Conservation (phyloP, 106 monocot genomes). For the Allium cepa region DNA sequence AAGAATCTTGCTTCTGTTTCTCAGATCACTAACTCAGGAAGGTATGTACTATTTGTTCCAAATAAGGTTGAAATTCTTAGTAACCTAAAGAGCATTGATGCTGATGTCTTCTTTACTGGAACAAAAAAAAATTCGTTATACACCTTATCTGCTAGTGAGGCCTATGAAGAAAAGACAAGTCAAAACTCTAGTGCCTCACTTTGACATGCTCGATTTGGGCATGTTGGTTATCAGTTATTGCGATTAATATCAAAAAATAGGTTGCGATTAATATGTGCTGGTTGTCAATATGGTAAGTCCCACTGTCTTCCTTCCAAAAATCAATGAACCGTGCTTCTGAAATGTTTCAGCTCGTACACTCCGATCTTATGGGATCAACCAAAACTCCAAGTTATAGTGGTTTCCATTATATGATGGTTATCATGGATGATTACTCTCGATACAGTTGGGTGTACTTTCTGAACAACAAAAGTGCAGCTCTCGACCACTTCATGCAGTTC, state of each 20-base stretch:
- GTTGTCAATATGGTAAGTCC: not conserved
- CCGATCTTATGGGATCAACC: not conserved
- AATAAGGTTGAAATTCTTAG: constrained; percentile 3
- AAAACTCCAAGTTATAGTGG: not conserved
- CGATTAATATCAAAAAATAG: not conserved
- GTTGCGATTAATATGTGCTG: not conserved
- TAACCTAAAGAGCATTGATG: not conserved
- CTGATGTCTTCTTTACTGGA: constrained; percentile 3
- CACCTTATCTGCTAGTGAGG: not conserved
- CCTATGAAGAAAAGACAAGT: constrained; percentile 7
- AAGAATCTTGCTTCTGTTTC: constrained; percentile 8
- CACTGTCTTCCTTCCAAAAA: not conserved
- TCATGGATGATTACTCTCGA: not conserved
- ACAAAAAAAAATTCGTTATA: constrained; percentile 6
- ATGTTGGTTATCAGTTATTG: not conserved
- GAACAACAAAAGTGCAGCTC: not conserved
- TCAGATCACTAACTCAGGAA: constrained; percentile 13
- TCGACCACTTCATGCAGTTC: not conserved
- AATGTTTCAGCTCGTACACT: not conserved
- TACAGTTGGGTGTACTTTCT: constrained; percentile 1
- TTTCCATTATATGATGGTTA: not conserved
- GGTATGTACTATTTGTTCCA: constrained; percentile 8
- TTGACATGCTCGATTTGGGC: constrained; percentile 8
- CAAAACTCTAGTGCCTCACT: not conserved
- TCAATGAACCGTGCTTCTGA: not conserved